Evolutionary conservation across 495 filamentous ascomycete genomes (phyloP).

Genomic region (Hypomontagnella submonticulosa): DNA sequence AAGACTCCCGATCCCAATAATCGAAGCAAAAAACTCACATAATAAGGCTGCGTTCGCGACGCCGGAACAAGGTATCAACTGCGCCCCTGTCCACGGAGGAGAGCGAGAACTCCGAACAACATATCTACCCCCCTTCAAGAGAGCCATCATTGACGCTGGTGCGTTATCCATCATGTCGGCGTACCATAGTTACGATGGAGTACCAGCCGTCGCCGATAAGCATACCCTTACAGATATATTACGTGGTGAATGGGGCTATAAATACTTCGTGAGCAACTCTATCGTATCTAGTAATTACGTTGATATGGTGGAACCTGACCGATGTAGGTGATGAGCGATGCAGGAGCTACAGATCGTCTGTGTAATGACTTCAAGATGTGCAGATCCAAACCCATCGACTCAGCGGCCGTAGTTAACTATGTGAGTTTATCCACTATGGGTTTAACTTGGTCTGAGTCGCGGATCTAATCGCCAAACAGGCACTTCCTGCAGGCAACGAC

Average conservation of each 20-base stretch:
- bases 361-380: conserved; percentile 73
- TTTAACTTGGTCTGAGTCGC: no score
- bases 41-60: conserved; percentile 63
- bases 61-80: conserved; percentile 77
- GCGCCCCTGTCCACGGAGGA: conserved; percentile 74
- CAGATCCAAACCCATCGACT: conserved; percentile 65
- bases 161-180: conserved; percentile 74
- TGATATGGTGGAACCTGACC: conserved; percentile 3
- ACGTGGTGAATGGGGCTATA: conserved; percentile 74
- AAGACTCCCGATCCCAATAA: conserved; percentile 14
- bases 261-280: conserved; percentile 63
- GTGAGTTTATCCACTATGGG: conserved; percentile 29
- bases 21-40: conserved; percentile 1
- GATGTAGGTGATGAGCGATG: conserved; percentile 58
- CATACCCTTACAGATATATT: conserved; percentile 73
- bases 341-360: conserved; percentile 73
- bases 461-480: conserved; percentile 38
- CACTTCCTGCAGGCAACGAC: conserved; percentile 73
- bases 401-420: conserved; percentile 59
- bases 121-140: conserved; percentile 72
- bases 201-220: conserved; percentile 69
- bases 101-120: conserved; percentile 74
- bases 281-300: conserved; percentile 44
- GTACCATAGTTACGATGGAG: conserved; percentile 76
- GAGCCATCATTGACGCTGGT: conserved; percentile 73